Base-by-base conservation (phyloP, 192 early-diverging fungal genomes). In the Coemansia sp. region DNA sequence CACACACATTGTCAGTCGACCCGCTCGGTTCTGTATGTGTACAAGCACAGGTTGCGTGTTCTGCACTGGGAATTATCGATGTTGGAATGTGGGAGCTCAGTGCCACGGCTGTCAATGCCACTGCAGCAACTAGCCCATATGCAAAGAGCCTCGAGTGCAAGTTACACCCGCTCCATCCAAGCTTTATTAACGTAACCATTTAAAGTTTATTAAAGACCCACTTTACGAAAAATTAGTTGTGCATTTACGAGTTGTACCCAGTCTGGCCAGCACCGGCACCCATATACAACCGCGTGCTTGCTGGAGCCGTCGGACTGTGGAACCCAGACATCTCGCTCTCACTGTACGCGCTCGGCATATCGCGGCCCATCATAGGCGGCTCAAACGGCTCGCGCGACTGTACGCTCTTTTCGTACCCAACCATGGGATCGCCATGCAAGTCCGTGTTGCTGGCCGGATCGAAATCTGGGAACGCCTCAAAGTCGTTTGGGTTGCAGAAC, bases 51-150 rank as follows among this genome's bases (percentile, higher is more conserved):
- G 35, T 80, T 2, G 57, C 68, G 14, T 80, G 68, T 39, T 54
- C 45, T 12, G 38, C 68, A 23, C 61, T 68, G 3, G 77, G 77
- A 1, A 35, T 65, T 13, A 57, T 80, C 16, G 77, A 80, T 35
- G 64, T 74, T 62, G 71, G 53, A 12, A 39, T 74, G 56, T 80
- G 77, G 77, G 59, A 61, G 41, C 50, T 80, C 54, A 39, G 59
- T 1, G 77, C 71, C 4, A 48, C 26, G 38, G 71, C 77, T 4
- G 43, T 43, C 43, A 22, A 37, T n/a, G 3, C 59, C 1, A 5
- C 10, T 16, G 53, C 9, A 13, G 26, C 53, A 22, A 12, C 0
- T 27, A 54, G 18, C 13, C 41, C 41, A 16, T 54, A 26, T 54
- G 35, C 76, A 2, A 57, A 61, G 52, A 64, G 50, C 27, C 16